Evolutionary conservation across 345 rosid species (phyloP).

Genomic region (Salix purpurea): DNA sequence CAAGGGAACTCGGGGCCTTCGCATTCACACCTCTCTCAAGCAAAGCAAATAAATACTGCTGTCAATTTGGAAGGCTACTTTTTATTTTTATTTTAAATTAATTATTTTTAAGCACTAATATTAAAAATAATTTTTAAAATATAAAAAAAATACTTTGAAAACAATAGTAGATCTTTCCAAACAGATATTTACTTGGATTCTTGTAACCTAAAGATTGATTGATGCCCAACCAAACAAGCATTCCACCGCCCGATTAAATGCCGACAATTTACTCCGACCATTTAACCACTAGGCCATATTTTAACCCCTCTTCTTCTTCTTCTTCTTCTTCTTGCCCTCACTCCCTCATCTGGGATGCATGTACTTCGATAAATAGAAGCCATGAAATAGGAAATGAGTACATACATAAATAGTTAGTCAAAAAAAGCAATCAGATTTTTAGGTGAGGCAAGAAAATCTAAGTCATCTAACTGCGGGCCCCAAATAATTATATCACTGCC

Average conservation of each 20-base stretch:
- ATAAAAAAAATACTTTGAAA: too few species aligned
- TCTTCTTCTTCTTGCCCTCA: neutral
- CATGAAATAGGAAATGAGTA: neutral
- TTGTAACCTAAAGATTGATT: neutral
- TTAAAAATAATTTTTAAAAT: too few species aligned
- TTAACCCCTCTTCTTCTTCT: neutral
- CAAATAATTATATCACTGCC: neutral
- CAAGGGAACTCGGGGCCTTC: neutral
- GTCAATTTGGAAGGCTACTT: too few species aligned
- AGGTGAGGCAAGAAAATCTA: slow-evolving; percentile 13
- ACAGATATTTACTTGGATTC: too few species aligned
- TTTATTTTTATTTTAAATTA: too few species aligned
- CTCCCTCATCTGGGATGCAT: too few species aligned
- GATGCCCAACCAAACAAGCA: neutral
- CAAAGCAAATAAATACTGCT: neutral
- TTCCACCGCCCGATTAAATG: slow-evolving; percentile 19
- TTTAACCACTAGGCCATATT: neutral
- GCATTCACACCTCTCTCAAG: slow-evolving; percentile 30
- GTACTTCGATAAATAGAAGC: neutral
- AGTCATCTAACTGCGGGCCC: slow-evolving; percentile 22
- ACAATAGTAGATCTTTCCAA: too few species aligned
- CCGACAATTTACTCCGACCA: slow-evolving; percentile 4
- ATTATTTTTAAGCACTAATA: too few species aligned
- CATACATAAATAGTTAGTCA: slow-evolving; percentile 11
- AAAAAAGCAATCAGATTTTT: slow-evolving; percentile 12